These are phyloP conservation scores for Tylopilus sp. DNA, from an alignment of 1,284 basidiomycete genomes.

Conservation along the genomic window DNA sequence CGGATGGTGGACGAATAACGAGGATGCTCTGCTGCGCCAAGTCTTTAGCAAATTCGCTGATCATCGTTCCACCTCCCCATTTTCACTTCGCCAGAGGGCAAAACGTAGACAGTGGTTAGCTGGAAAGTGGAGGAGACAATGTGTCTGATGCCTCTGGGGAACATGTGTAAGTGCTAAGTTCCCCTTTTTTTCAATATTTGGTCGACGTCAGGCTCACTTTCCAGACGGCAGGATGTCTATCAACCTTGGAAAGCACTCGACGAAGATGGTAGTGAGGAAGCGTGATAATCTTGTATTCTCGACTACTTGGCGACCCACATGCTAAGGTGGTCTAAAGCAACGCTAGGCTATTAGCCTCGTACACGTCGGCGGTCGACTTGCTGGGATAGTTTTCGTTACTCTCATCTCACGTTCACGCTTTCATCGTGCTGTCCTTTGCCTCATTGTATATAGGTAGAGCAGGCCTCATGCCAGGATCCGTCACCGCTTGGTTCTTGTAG, in stretches of 20 bases:
- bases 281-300: background rate
- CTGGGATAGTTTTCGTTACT: background rate
- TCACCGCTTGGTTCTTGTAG: background rate
- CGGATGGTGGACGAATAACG: constrained; percentile 24
- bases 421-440: constrained; percentile 10
- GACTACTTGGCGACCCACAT: background rate
- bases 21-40: constrained; percentile 21
- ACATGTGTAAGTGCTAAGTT: background rate
- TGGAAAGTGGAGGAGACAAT: background rate
- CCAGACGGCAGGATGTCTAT: constrained; percentile 23
- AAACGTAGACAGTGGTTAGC: background rate
- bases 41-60: constrained; percentile 5
- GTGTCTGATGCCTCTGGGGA: background rate
- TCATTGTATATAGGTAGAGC: constrained; percentile 7
- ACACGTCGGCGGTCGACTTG: background rate
- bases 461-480: background rate
- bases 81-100: constrained; percentile 12
- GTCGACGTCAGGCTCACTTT: background rate
- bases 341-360: background rate
- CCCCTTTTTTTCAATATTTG: background rate
- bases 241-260: constrained; percentile 25
- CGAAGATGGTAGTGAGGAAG: constrained; percentile 18
- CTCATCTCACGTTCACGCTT: background rate
- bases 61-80: constrained; percentile 20
- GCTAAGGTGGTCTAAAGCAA: background rate